phyloP scores from a whole-genome alignment of 1,284 basidiomycete species.

The Marasmius tenuissimus region DNA sequence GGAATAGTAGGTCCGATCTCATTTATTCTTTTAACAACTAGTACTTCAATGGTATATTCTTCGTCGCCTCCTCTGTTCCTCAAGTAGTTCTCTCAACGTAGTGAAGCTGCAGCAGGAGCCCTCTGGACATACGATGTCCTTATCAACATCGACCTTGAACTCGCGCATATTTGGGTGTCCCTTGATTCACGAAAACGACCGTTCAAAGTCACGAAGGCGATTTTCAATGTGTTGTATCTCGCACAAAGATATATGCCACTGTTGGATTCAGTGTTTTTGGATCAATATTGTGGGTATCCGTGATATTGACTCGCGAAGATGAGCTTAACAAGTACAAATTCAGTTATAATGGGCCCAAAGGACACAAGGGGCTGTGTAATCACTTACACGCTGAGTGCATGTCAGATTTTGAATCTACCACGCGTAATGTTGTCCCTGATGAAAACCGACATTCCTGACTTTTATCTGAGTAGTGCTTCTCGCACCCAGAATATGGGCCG shows the following conservation, averaged over 20 bases:
- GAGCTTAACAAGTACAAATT: background rate
- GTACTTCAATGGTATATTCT: background rate
- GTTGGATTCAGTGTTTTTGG: background rate
- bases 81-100: background rate
- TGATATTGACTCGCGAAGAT: background rate
- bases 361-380: background rate
- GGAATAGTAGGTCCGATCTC: background rate
- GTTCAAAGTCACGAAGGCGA: background rate
- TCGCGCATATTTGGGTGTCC: background rate
- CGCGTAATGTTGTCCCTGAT: background rate
- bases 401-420: background rate
- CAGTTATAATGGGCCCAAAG: background rate
- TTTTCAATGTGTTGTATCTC: background rate
- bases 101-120: background rate
- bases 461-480: background rate
- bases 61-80: background rate
- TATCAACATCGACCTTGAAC: background rate
- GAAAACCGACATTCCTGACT: background rate
- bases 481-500: background rate
- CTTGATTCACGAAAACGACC: background rate
- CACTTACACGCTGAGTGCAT: background rate
- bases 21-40: background rate
- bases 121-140: background rate
- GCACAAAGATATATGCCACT: background rate
- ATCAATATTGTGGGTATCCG: background rate